Evolutionary conservation across 2,329 filamentous ascomycete species (phyloP), one percentile per base, ranked within the genome.

Genomic region (Talaromyces islandicus): DNA sequence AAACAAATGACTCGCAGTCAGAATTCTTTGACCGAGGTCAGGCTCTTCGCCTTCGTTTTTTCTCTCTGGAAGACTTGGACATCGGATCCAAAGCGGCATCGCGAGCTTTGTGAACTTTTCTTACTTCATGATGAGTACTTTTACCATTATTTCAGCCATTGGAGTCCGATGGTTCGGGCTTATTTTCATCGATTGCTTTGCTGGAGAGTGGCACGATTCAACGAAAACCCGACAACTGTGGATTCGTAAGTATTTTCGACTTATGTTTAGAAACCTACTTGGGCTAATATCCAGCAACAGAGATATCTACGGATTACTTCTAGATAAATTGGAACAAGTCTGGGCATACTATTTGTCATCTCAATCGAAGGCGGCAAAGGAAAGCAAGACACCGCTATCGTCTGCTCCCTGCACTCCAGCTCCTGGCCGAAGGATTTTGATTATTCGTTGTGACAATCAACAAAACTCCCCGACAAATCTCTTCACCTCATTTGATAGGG

Each of bases 91-190:
- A 77, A 79, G 56, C 83, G 89, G 55, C 95, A 93, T 73, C 80
- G 83, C 60, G 78, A 82, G 14, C 71, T 96, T 19, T 95, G 90
- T 70, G 68, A 89, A 29, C 85, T 86, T 24, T 92, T 94, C 80
- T 77, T 97, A 43, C 78, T 97, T 12, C 83, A 87, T 7, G 87
- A 89, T 58, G 81, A 87, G 27, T 83, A 88, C 2, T 96, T 96
- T 71, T 86, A 90, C 69, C 85, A 85, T 62, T 87, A 91, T 63
- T 97, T 96, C 76, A 93, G 89, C 69, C 91, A 96, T 69, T 96
- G 92, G 92, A 96, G 91, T 69, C 91, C 92, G 0, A 96, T 96
- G 92, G 91, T 96, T 24, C 85, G 92, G 62, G 89, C 91, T 14
- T 97, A 96, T 73, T 97, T 88, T 71, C 94, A 96, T 84, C 90